phyloP scores from a whole-genome alignment of 2,329 filamentous ascomycete genomes.

The Graphilbum sp. region DNA sequence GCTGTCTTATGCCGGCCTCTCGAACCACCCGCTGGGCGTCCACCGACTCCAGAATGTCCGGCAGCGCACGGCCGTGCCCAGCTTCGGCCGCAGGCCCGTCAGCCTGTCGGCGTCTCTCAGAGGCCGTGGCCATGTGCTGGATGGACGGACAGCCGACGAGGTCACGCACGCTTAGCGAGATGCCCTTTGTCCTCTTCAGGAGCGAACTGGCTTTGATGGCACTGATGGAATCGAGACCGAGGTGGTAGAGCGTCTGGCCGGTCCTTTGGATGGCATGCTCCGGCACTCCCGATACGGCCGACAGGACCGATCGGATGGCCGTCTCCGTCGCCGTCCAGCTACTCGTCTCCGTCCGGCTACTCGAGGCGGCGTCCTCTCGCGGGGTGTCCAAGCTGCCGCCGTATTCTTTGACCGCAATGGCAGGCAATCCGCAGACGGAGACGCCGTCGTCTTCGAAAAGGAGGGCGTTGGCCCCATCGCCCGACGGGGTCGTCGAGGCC shows the following conservation, averaged over 20 bases:
- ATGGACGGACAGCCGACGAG: constrained; percentile 53
- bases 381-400: too few relatives aligned
- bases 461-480: constrained; percentile 22
- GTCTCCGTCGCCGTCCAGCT: constrained; percentile 20
- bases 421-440: constrained; percentile 48
- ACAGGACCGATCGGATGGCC: constrained; percentile 29
- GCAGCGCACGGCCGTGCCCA: too few relatives aligned
- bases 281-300: constrained; percentile 43
- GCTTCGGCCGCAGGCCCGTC: too few relatives aligned
- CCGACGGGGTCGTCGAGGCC: constrained; percentile 23
- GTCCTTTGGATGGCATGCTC: constrained; percentile 34
- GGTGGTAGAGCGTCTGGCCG: constrained; percentile 56
- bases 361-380: too few relatives aligned
- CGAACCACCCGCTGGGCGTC: constrained; percentile 18
- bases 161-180: constrained; percentile 52
- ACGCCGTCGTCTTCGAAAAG: constrained; percentile 32
- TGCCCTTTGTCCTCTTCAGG: constrained; percentile 39
- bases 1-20: constrained; percentile 13
- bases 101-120: too few relatives aligned
- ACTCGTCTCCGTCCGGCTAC: too few relatives aligned
- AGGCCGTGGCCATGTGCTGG: constrained; percentile 36
- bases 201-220: constrained; percentile 68
- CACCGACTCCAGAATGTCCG: not conserved
- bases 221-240: constrained; percentile 84
- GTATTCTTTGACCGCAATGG: constrained; percentile 18